These are phyloP conservation scores for Saccharomyces hybrid DNA, from an alignment of 1,139 yeast genomes.

Conservation along the genomic window DNA sequence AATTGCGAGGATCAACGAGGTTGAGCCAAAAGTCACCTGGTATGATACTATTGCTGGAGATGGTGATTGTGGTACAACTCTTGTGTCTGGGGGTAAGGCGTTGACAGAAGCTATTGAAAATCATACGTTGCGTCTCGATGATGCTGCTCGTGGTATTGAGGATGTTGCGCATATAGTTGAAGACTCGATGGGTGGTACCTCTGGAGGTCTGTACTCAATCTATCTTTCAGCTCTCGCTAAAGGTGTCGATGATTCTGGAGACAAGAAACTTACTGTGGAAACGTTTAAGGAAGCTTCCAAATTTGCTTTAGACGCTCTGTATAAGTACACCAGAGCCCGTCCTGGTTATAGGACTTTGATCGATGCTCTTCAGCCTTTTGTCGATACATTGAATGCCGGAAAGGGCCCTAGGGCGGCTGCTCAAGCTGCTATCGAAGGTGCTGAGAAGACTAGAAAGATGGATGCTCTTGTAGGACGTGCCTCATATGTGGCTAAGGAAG, in stretches of 20 bases:
- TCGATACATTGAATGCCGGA: constrained; percentile 29
- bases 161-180: constrained; percentile 35
- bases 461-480: constrained; percentile 43
- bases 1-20: constrained; percentile 35
- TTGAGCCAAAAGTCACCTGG: constrained; percentile 42
- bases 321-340: constrained; percentile 42
- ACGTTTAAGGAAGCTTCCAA: constrained; percentile 21
- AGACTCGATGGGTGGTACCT: constrained; percentile 50
- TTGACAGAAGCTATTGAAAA: constrained; percentile 34
- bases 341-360: constrained; percentile 47
- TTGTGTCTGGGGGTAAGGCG: constrained; percentile 39
- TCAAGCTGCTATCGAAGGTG: constrained; percentile 35
- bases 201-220: constrained; percentile 44
- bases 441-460: constrained; percentile 38
- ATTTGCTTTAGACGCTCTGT: constrained; percentile 34
- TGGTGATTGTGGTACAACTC: constrained; percentile 47
- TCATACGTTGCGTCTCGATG: constrained; percentile 26
- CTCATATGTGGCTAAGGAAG: constrained; percentile 36
- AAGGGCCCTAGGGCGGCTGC: constrained; percentile 32
- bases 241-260: constrained; percentile 28
- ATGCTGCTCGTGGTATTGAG: constrained; percentile 30
- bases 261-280: constrained; percentile 25
- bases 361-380: constrained; percentile 48
- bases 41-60: constrained; percentile 49
- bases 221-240: constrained; percentile 40